Evolutionary conservation across 768 basidiomycete species (phyloP).

Genomic region (Phaeolepiota aurea): DNA sequence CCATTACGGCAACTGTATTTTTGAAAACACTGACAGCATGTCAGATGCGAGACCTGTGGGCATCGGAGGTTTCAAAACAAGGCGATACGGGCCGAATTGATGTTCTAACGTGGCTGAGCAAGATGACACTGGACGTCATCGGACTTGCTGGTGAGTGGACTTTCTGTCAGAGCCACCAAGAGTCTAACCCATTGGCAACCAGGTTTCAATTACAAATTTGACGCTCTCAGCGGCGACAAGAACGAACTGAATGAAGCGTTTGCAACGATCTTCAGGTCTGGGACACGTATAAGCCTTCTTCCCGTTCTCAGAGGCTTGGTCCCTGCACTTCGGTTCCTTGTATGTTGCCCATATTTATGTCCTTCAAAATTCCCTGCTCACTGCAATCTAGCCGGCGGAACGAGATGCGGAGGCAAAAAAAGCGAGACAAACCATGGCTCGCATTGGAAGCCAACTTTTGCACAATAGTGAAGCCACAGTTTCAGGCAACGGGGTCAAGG

Average conservation of each 20-base stretch:
- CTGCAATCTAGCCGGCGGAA: conserved; percentile 22
- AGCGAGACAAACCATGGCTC: conserved; percentile 32
- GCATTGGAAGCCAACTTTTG: conserved; percentile 43
- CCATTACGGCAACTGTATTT: neutral
- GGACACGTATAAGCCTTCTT: conserved; percentile 24
- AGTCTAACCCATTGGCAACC: neutral
- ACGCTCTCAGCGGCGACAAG: conserved; percentile 21
- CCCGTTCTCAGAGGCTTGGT: conserved; percentile 23
- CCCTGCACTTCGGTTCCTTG: conserved; percentile 29
- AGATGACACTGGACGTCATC: conserved; percentile 69
- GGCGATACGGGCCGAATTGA: conserved; percentile 34
- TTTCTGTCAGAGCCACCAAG: neutral
- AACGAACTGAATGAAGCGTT: conserved; percentile 50
- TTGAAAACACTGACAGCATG: neutral
- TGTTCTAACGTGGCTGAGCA: conserved; percentile 55
- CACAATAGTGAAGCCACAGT: conserved; percentile 37
- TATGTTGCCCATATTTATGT: conserved; percentile 10
- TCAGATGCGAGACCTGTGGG: conserved; percentile 46
- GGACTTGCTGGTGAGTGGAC: conserved; percentile 52
- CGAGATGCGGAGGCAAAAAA: conserved; percentile 16
- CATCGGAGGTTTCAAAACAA: conserved; percentile 20
- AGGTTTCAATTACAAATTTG: conserved; percentile 28
- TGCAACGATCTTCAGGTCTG: conserved; percentile 36
- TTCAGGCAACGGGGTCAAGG: conserved; percentile 17
- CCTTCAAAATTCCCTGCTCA: neutral